Evolutionary conservation across 139 green algal genomes (phyloP).

Genomic region (Micractinium sp.): DNA sequence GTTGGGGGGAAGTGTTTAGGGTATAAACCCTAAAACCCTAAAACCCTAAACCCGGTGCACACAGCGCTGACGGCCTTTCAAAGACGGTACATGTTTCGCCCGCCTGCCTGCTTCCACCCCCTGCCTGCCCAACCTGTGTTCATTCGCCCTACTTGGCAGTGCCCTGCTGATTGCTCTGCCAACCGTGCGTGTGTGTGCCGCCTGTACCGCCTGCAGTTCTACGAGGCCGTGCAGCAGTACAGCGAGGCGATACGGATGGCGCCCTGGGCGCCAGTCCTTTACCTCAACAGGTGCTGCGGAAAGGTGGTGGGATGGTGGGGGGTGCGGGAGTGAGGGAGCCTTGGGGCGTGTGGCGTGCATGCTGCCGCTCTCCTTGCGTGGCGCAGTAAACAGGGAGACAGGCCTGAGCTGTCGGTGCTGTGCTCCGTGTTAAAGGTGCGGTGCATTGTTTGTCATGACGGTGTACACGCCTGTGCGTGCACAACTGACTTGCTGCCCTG

Average conservation of each 20-base stretch:
- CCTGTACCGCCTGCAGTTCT: constrained; percentile 1
- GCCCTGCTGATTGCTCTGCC: neutral
- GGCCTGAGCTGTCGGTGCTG: no score
- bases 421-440: neutral
- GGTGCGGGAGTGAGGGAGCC: no score
- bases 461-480: neutral
- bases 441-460: neutral
- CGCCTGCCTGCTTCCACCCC: neutral
- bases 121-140: no score
- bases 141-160: no score
- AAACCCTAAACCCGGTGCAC: no score
- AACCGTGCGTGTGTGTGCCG: neutral
- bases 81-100: neutral
- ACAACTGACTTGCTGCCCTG: no score
- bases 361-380: no score
- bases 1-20: no score
- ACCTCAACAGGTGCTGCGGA: constrained; percentile 44
- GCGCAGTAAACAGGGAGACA: neutral
- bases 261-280: constrained; percentile 53
- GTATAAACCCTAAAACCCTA: no score
- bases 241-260: constrained; percentile 53
- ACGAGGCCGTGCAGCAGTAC: constrained; percentile 53
- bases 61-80: neutral
- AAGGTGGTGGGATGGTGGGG: neutral
- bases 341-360: neutral